Evolutionary conservation across 2,329 filamentous ascomycete genomes (phyloP).

Genomic region (Aspergillus sergii): DNA sequence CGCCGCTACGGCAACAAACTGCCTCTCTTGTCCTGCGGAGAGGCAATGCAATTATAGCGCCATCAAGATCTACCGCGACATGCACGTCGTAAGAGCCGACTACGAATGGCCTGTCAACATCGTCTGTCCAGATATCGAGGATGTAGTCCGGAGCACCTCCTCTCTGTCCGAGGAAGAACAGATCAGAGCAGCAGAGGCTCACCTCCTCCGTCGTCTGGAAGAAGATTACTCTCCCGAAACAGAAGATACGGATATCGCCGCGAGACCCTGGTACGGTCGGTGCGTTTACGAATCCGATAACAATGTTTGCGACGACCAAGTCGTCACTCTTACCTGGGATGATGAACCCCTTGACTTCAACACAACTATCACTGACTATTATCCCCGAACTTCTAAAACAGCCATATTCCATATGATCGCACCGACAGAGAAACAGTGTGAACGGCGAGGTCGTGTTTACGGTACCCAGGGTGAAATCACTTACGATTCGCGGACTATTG

Average conservation of each 20-base stretch:
- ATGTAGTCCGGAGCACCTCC: slow-evolving; percentile 53
- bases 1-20: slow-evolving; percentile 82
- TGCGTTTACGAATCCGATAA: slow-evolving; percentile 95
- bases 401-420: slow-evolving; percentile 94
- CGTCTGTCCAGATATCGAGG: slow-evolving; percentile 90
- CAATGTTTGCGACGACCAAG: slow-evolving; percentile 89
- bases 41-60: slow-evolving; percentile 81
- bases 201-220: slow-evolving; percentile 51
- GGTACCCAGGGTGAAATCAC: slow-evolving; percentile 83
- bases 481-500: slow-evolving; percentile 79
- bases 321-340: slow-evolving; percentile 86
- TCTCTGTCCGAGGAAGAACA: not conserved
- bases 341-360: slow-evolving; percentile 40
- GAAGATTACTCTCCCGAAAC: slow-evolving; percentile 60
- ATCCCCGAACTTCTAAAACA: slow-evolving; percentile 71
- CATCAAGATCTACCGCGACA: slow-evolving; percentile 76
- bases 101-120: slow-evolving; percentile 82
- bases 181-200: slow-evolving; percentile 48
- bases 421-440: slow-evolving; percentile 82
- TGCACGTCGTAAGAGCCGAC: slow-evolving; percentile 67
- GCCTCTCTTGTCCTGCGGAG: slow-evolving; percentile 76
- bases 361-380: not conserved
- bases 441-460: slow-evolving; percentile 82
- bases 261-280: slow-evolving; percentile 76
- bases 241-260: slow-evolving; percentile 56